Percentiles rank a stretch among this genome's conserved stretches.
Conservation (phyloP, 148 eudicot species). For the Silene uniflora region DNA sequence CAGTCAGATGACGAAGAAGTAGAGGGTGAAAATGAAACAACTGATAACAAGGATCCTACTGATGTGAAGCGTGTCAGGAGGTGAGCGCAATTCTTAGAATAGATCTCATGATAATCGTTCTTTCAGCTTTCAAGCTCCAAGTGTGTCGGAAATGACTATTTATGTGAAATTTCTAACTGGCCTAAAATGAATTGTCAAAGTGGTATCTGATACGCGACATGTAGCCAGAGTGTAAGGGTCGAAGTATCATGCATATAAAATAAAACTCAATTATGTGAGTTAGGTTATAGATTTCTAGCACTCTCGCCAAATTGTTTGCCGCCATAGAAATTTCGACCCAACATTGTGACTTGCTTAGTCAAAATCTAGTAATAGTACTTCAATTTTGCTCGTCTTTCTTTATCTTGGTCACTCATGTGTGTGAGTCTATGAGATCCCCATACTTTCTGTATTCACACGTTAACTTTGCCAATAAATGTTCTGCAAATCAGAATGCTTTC, state of each 20-base stretch:
- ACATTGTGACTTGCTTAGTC: not conserved
- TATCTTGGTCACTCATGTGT: not conserved
- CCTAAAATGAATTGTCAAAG: not conserved
- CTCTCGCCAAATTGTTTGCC: not conserved
- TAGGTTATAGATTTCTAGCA: not conserved
- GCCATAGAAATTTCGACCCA: not conserved
- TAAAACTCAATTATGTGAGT: not conserved
- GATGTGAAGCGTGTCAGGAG: constrained; percentile 88
- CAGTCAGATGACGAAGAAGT: constrained; percentile 92
- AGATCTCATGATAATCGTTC: not conserved
- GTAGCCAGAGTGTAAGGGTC: not conserved
- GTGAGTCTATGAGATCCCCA: not conserved
- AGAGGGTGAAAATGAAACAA: constrained; percentile 75
- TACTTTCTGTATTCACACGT: not conserved
- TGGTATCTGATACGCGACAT: not conserved
- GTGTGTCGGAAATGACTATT: not conserved
- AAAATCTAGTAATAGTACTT: not conserved
- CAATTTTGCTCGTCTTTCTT: not conserved
- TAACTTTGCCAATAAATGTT: not conserved
- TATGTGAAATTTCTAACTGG: not conserved
- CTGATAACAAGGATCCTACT: constrained; percentile 55
- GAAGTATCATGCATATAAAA: not conserved
- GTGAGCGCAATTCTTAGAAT: constrained; percentile 14
- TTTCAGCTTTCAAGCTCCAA: not conserved
- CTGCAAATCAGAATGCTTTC: constrained; percentile 80